Base-by-base conservation (phyloP, 2,329 filamentous ascomycete species). In the Akanthomyces lecanii region DNA sequence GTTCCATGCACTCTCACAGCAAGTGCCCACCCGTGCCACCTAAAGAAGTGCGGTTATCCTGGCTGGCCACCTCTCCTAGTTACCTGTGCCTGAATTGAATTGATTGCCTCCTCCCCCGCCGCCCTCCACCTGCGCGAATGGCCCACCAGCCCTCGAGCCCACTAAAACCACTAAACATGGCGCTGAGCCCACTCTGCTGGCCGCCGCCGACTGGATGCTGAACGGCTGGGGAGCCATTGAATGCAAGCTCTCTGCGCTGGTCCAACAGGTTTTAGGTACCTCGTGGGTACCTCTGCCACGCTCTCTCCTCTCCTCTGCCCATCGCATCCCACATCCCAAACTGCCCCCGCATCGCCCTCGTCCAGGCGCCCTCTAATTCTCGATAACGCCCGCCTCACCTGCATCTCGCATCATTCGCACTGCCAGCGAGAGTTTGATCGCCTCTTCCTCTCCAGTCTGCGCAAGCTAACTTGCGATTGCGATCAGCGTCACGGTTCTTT, bases 401-500 rank as follows among this genome's bases (percentile, higher is more conserved):
- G 47, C 57, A 40, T 52, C 47, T 40, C 44, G 47, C 57, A 60
- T 36, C 57, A 60, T 52, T 60, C 57, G 36, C 57, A 52, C 57
- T 23, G 47, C 57, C 36, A 44, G 48, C 47, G 23, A 48, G 47
- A 52, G 57, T 60, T 60, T 25, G 47, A 36, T 58, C 55, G 55
- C 28, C 44, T 11, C 7, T 33, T 48, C 55, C 23, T 23, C 16
- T 33, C 36, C n/a, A 23, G 28, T 44, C 36, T 42, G 47, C 30
- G 36, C 38, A 40, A 21, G 21, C 18, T 21, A 8, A 2, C 33
- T 11, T 25, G 52, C n/a, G 23, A 28, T 42, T 44, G 47, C 57
- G 23, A 52, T 45, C 47, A 50, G 21, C 23, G 14, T 52, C 23
- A 12, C n/a, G 28, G 28, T 51, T 52, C 23, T 25, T 25, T n/a